Conservation (phyloP, 2,329 filamentous ascomycete species). For the Penicillium sp. region DNA sequence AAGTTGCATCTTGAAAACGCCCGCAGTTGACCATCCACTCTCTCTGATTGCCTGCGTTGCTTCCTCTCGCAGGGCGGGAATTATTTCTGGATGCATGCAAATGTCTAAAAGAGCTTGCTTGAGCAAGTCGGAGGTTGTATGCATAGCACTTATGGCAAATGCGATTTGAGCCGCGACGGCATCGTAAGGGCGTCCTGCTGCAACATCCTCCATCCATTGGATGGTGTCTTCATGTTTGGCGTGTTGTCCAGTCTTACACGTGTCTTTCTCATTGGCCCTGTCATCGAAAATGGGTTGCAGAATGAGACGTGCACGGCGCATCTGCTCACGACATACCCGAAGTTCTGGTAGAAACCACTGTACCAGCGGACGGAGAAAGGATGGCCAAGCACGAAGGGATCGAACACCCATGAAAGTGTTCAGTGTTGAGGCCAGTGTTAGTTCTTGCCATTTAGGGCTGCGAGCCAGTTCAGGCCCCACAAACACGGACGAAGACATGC, state of each 20-base stretch:
- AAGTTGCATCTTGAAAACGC: constrained; percentile 21
- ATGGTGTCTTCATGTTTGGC: constrained; percentile 13
- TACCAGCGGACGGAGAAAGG: background rate
- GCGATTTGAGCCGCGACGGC: constrained; percentile 15
- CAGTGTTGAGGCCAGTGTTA: background rate
- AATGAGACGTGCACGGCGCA: background rate
- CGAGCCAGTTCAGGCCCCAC: background rate
- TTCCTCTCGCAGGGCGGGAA: constrained; percentile 8
- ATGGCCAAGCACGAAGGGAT: background rate
- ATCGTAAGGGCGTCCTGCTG: constrained; percentile 14
- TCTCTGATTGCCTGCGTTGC: constrained; percentile 2
- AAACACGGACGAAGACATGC: background rate
- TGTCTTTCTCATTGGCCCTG: background rate
- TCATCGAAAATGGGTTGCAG: background rate
- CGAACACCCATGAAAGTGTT: background rate
- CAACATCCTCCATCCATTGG: constrained; percentile 16
- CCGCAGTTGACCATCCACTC: constrained; percentile 10
- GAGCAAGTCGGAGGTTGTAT: constrained; percentile 12
- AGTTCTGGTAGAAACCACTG: background rate
- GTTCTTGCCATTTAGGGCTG: background rate
- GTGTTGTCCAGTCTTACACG: no score
- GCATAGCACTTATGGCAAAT: constrained; percentile 18
- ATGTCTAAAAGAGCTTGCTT: background rate
- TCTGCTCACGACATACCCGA: background rate
- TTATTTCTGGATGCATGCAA: background rate